Conservation (phyloP, 768 basidiomycete genomes). For the Tubosaeta brunneosetosa region DNA sequence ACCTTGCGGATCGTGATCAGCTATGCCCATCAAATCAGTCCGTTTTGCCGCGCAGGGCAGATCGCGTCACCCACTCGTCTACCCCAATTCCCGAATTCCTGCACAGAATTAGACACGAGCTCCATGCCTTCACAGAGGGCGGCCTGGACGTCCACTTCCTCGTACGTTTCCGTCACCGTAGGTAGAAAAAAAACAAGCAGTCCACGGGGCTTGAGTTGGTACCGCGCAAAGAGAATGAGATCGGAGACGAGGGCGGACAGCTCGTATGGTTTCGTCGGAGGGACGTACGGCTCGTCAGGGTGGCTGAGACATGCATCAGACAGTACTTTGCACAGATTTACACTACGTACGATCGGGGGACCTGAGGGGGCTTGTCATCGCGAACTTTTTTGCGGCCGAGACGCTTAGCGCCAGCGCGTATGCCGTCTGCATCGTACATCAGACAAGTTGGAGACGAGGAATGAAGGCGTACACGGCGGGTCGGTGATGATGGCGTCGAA, state of each 20-base stretch:
- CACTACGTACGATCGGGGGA: conserved; percentile 42
- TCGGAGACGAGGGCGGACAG: conserved; percentile 78
- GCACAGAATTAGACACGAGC: conserved; percentile 81
- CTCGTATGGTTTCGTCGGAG: conserved; percentile 90
- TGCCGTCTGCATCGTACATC: conserved; percentile 62
- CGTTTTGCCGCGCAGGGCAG: background rate
- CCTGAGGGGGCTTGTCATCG: conserved; percentile 21
- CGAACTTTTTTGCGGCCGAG: conserved; percentile 61
- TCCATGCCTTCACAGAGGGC: conserved; percentile 86
- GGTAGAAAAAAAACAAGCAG: conserved; percentile 95
- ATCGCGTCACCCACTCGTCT: conserved; percentile 58
- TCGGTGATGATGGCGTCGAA: conserved; percentile 96
- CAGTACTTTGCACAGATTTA: background rate
- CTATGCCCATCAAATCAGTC: conserved; percentile 37
- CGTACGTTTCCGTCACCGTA: conserved; percentile 87
- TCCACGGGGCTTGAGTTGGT: conserved; percentile 79
- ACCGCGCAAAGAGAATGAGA: conserved; percentile 76
- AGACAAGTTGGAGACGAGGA: background rate
- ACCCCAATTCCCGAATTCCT: conserved; percentile 95
- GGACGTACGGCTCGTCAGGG: conserved; percentile 71
- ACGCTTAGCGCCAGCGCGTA: conserved; percentile 82
- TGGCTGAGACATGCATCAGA: conserved; percentile 5
- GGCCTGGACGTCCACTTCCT: conserved; percentile 75
- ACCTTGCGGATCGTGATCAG: conserved; percentile 87
- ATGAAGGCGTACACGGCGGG: conserved; percentile 70